Evolutionary conservation across 306 rosid species (phyloP), one percentile per base, ranked within the genome.

Genomic region (Citrullus colocynthis): DNA sequence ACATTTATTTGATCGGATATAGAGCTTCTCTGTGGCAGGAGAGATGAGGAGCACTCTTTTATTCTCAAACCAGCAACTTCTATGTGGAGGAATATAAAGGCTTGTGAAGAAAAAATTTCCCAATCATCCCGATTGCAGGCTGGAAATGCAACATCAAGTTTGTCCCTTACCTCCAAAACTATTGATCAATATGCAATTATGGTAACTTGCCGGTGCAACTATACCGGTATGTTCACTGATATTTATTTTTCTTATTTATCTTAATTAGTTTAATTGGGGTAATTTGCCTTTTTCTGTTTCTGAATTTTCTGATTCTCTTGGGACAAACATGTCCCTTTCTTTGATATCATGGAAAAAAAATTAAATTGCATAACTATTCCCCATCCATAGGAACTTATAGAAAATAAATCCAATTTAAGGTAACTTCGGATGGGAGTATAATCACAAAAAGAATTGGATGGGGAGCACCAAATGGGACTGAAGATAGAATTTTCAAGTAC

Each of bases 151-250:
- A 84, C 82, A 75, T 84, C 90, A 51, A 84, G 82, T 79, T 84
- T 86, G 80, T 83, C 44, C 74, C 60, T 79, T 70, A 74, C 86
- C 34, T 76, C 89, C 56, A 87, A 81, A 76, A 77, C 54, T 75
- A 83, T 81, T 6, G 89, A 91, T 82, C 93, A 87, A 70, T 96
- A 89, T 81, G 95, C 96, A 81, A 86, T 96, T 82, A 85, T 92
- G 97, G 97, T 96, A 28, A 86, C 97, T 69, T 96, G 96, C 82
- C 93, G 97, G 75, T 87, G 96, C 96, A 96, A 89, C 88, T 92
- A 88, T 80, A 85, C 98, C 1, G 91, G 99, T 96, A 83, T 67
- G 61, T 62, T 81, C 58, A 80, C 55, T 60, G 48, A 52, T 66
- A 55, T 67, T 66, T 21, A 75, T 60, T 81, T 71, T 17, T 82